A percentile compares a stretch with the other conserved stretches of the same genome.
Conservation (phyloP, 805 yeast species). For the Candida boleticola region DNA sequence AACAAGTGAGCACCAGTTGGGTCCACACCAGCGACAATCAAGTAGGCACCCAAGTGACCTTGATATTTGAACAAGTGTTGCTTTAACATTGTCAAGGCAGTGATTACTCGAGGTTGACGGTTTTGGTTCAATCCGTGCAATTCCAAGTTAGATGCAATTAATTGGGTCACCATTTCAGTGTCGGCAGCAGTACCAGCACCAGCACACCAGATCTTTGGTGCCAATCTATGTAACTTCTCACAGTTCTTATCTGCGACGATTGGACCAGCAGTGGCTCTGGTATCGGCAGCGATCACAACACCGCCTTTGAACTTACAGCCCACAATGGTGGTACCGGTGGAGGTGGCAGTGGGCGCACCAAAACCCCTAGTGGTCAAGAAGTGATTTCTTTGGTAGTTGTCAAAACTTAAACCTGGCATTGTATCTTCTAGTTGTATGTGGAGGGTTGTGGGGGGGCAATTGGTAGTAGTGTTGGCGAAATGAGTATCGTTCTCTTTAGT, state of each 20-base stretch:
- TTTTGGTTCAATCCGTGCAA: constrained; percentile 80
- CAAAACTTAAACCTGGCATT: constrained; percentile 92
- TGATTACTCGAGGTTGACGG: constrained; percentile 89
- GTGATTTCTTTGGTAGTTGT: constrained; percentile 87
- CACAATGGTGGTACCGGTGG: constrained; percentile 99
- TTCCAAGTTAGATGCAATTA: constrained; percentile 87
- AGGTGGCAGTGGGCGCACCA: constrained; percentile 82
- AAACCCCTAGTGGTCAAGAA: constrained; percentile 70
- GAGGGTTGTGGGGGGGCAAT: not conserved
- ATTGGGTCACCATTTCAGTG: constrained; percentile 95
- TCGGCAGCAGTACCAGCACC: constrained; percentile 99
- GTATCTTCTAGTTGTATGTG: not conserved
- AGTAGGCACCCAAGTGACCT: constrained; percentile 95
- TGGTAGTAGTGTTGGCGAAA: too few species aligned
- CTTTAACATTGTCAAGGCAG: constrained; percentile 88
- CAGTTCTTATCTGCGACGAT: constrained; percentile 98
- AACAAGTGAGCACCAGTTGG: constrained; percentile 94
- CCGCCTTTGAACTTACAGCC: constrained; percentile 93
- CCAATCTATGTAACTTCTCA: constrained; percentile 85
- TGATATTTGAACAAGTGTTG: constrained; percentile 96
- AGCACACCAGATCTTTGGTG: constrained; percentile 97
- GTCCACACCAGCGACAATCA: constrained; percentile 97
- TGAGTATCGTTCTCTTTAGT: too few species aligned
- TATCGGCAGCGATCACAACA: constrained; percentile 97
- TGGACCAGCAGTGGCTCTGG: constrained; percentile 95